phyloP scores from a whole-genome alignment of 1,284 basidiomycete genomes.

The Sporisorium reilianum region DNA sequence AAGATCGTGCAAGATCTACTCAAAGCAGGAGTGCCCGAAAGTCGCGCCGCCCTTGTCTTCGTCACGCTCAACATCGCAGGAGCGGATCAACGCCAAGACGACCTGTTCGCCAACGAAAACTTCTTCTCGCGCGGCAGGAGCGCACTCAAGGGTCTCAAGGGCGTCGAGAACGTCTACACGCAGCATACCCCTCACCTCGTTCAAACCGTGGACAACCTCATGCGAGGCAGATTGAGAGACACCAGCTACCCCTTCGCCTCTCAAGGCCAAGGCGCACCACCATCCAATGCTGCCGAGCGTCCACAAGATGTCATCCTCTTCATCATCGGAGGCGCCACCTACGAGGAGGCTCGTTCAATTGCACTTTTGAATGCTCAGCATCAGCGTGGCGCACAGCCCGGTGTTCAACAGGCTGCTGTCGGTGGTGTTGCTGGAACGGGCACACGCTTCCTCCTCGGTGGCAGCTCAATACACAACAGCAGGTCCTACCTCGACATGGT shows the following conservation, averaged over 20 bases:
- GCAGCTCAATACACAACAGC: constrained; percentile 63
- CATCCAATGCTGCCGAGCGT: constrained; percentile 22
- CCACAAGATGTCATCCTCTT: constrained; percentile 68
- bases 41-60: constrained; percentile 92
- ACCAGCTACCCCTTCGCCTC: constrained; percentile 81
- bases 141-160: constrained; percentile 94
- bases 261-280: constrained; percentile 5
- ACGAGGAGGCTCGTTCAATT: constrained; percentile 65
- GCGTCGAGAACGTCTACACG: constrained; percentile 99
- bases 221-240: constrained; percentile 87
- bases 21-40: constrained; percentile 82
- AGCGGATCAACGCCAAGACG: constrained; percentile 95
- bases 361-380: constrained; percentile 61
- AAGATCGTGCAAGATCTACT: constrained; percentile 85
- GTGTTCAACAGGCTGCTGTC: constrained; percentile 21
- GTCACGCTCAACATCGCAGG: constrained; percentile 93
- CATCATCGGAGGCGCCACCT: constrained; percentile 67
- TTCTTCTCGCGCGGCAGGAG: constrained; percentile 93
- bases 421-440: constrained; percentile 43
- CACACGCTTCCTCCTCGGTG: constrained; percentile 63
- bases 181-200: constrained; percentile 95
- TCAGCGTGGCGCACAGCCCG: constrained; percentile 25
- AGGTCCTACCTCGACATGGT: constrained; percentile 62
- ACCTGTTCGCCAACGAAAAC: constrained; percentile 95
- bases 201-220: constrained; percentile 88